Base-by-base conservation (phyloP, 257 asterid genomes). In the Plantago major region DNA sequence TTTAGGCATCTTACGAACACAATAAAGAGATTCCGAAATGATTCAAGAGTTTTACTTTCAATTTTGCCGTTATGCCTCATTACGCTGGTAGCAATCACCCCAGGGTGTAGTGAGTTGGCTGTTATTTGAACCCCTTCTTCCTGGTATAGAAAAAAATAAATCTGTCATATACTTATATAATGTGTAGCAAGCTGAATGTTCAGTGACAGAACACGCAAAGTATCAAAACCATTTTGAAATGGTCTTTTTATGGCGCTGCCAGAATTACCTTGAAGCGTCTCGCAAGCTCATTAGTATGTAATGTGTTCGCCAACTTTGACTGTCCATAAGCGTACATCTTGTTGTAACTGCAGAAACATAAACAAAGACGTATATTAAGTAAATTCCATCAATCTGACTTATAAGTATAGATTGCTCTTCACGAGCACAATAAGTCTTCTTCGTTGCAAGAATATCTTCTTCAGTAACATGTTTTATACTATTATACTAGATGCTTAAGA, bases 81-180 rank as follows among this genome's bases (percentile, higher is more conserved):
- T 69, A 89, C 84, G 68, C 87, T 89, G 76, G 97, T 89, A 69
- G 84, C 69, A 44, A 89, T 84, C 22, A 81, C 73, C 53, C 97
- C 97, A 6, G 97, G 97, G 76, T 89, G 97, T 9, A 89, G 74
- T 19, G 95, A 82, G 67, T 89, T 89, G n/a, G 90, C 94, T 66
- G 95, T 89, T 76, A 89, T 72, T 50, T 78, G 55, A 44, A 82
- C 88, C 65, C 95, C 87, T 78, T 81, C 95, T 66, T 81, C 95
- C 97, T 84, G 78, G 67, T 38, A 55, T 57, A 28, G 64, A 44
- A 71, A 62, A 63, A 7, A 37, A 43, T 33, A 74, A 59, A 55
- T 58, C 33, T 38, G 18, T 9, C 42, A 38, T 53, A 10, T 11
- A 26, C 38, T 30, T 10, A 11, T 43, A 60, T 6, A 60, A n/a